Base-by-base conservation (phyloP, 1,139 yeast genomes). In the Suhomyces guaymorum region DNA sequence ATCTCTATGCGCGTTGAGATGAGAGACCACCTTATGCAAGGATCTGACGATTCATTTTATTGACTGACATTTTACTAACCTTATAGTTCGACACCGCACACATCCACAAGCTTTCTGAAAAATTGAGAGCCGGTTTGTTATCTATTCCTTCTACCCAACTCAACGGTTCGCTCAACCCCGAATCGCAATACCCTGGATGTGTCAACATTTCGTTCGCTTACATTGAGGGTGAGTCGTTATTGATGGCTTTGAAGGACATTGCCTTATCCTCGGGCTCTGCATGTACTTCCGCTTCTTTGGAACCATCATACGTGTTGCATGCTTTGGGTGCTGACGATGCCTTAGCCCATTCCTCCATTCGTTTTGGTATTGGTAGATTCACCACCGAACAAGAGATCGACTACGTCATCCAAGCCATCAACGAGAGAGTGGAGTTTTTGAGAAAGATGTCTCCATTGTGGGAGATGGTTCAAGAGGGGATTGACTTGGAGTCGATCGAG, bases 401-500 rank as follows among this genome's bases (percentile, higher is more conserved):
- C 57, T 92, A 89, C 57, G 98, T 92, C 28, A 74, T 90, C 46
- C 73, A 82, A 44, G 96, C 97, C 15, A 89, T 92, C 42, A 73
- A 78, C 37, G 90, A 87, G 60, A 79, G 97, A 63, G 98, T 92
- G 34, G 84, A 82, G 44, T 89, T 88, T 63, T 75, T 92, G 57
- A 79, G 99, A 62, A 94, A 89, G 55, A 74, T 92, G 68, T 82
- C 95, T 35, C 99, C 99, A 36, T 73, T 92, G 51, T 92, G 97
- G 97, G 99, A 92, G 67, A 90, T 92, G 97, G 96, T 88, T 37
- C 96, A 92, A 65, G 98, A 92, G 49, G 98, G 98, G 47, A 90
- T 92, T 55, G 99, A 92, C 57, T 74, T 94, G 60, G 77, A 84
- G 54, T 75, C 95, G 28, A 92, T 92, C 54, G 95, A 92, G 67